Base-by-base conservation (phyloP, 2,329 filamentous ascomycete species). In the Penicillium sp. region DNA sequence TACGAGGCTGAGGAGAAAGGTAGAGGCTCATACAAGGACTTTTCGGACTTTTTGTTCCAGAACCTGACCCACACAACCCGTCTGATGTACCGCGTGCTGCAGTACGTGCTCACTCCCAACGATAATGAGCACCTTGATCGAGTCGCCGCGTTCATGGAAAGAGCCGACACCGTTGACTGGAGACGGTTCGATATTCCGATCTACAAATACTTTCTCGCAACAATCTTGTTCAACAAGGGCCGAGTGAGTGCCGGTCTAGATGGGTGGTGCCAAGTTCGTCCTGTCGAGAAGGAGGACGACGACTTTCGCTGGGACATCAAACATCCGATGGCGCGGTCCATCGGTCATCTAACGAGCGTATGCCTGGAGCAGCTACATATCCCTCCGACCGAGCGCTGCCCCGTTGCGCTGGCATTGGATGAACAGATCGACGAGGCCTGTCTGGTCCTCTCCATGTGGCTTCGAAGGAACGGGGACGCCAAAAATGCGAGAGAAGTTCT, bases 401-500 rank as follows among this genome's bases (percentile, higher is more conserved):
- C 35, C 11, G 5, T 41, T 13, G 11, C 35, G 15, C 35, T 41
- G 35, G 35, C 5, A 5, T 41, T 15, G 1, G 35, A 41, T 15
- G 35, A 41, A 15, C 35, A 41, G 11, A 41, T 6, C 9, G 29
- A 21, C 45, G 44, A 56, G 17, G 7, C 35, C 9, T 48, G 44
- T 19, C 29, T 47, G n/a, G n/a, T 48, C 8, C 11, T 46, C 9
- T 47, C 41, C 7, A 11, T 7, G 13, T 55, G 52, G 52, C 35
- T 55, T 7, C 41, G 26, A 3, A 23, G 46, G 15, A 15, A 55
- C 19, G 30, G 30, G 1, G 41, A 49, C 19, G 2, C 13, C 9
- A 9, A 13, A 13, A 58, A 55, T 21, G 62, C 61, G 17, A 19
- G 53, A 35, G 21, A 47, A 7, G 58, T 45, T 49, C 62, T 64